A percentile compares a stretch with the other conserved stretches of the same genome.
These are phyloP conservation scores for Penicillium sp. DNA, from an alignment of 2,329 filamentous ascomycete species.

Conservation along the genomic window DNA sequence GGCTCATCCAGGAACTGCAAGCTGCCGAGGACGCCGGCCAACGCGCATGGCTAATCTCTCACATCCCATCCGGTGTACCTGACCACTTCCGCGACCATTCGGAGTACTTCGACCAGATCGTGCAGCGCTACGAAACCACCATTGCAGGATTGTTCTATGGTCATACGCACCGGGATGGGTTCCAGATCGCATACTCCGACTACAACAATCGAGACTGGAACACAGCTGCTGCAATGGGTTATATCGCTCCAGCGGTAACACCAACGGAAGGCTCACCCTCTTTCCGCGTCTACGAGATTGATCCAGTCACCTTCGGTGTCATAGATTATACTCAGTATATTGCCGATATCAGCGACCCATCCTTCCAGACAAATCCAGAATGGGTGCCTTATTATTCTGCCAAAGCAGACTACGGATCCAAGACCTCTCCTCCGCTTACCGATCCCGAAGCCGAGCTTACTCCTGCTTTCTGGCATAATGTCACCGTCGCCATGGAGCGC, in stretches of 20 bases:
- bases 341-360: constrained; percentile 51
- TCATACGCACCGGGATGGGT: constrained; percentile 59
- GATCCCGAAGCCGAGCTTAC: constrained; percentile 49
- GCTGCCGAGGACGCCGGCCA: constrained; percentile 54
- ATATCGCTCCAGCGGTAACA: constrained; percentile 56
- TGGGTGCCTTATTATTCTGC: constrained; percentile 60
- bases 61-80: constrained; percentile 54
- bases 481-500: constrained; percentile 52
- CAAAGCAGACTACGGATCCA: constrained; percentile 53
- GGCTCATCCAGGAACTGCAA: constrained; percentile 56
- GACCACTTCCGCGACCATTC: constrained; percentile 56
- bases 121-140: constrained; percentile 55
- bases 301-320: constrained; percentile 57
- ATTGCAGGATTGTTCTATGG: constrained; percentile 59
- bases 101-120: constrained; percentile 55
- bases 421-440: constrained; percentile 45
- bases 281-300: constrained; percentile 60
- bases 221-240: constrained; percentile 53
- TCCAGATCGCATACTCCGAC: constrained; percentile 56
- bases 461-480: constrained; percentile 60
- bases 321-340: constrained; percentile 57
- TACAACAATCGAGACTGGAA: constrained; percentile 44
- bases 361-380: constrained; percentile 50
- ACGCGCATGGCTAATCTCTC: constrained; percentile 59
- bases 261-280: constrained; percentile 57